phyloP scores from a whole-genome alignment of 345 rosid genomes.

The Corymbia maculata region DNA sequence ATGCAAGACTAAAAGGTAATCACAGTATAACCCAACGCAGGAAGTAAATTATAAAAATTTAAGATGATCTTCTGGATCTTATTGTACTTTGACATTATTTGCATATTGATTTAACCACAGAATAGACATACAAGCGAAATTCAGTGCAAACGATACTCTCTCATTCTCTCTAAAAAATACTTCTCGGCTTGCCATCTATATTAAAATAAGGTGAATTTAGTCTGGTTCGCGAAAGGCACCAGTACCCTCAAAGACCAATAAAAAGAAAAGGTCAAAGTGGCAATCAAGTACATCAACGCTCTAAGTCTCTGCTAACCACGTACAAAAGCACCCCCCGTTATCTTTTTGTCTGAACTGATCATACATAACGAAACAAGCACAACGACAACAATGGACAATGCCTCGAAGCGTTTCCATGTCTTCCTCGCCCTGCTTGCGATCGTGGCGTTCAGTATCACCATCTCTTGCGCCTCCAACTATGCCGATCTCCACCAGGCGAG shows the following conservation, averaged over 20 bases:
- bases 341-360: neutral
- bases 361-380: neutral
- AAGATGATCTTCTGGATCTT: neutral
- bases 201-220: neutral
- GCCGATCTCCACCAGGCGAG: neutral
- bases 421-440: neutral
- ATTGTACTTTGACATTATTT: neutral
- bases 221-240: neutral
- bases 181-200: neutral
- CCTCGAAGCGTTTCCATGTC: neutral
- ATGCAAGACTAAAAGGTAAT: neutral
- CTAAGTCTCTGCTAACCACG: neutral
- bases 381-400: neutral
- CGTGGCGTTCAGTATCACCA: neutral
- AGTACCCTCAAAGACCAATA: neutral
- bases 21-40: accelerated
- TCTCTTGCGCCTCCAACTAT: neutral
- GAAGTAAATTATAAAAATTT: neutral
- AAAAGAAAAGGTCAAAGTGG: neutral
- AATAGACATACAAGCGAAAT: neutral
- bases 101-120: neutral
- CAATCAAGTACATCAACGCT: neutral
- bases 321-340: neutral
- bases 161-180: neutral
- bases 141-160: neutral